A percentile compares a stretch with the other conserved stretches of the same genome.
Evolutionary conservation across 306 rosid genomes (phyloP).

Genomic region (Aeschynomene evenia): DNA sequence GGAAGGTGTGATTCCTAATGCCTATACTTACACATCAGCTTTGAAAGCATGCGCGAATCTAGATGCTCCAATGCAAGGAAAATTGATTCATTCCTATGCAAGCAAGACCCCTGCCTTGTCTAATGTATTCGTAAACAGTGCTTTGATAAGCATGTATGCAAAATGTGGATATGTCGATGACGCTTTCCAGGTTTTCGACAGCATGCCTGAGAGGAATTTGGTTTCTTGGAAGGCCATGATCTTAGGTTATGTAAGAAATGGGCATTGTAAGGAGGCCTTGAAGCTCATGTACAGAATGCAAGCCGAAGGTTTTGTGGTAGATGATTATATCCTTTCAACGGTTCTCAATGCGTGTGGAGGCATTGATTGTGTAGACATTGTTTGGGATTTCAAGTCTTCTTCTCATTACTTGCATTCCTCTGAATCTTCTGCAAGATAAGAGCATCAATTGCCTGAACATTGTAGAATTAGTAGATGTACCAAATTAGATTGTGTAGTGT

Average conservation of each 20-base stretch:
- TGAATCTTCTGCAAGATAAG: conserved; percentile 31
- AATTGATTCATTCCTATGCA: conserved; percentile 71
- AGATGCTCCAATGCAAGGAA: conserved; percentile 60
- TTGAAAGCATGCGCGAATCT: conserved; percentile 79
- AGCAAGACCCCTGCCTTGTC: conserved; percentile 65
- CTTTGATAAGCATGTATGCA: conserved; percentile 79
- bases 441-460: background rate
- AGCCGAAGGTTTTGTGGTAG: conserved; percentile 76
- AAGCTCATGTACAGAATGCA: conserved; percentile 79
- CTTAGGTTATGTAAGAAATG: conserved; percentile 80
- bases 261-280: conserved; percentile 73
- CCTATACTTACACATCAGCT: conserved; percentile 77
- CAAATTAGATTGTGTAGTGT: conserved; percentile 24
- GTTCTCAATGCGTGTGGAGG: conserved; percentile 74
- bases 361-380: conserved; percentile 49
- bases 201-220: conserved; percentile 75
- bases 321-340: conserved; percentile 59
- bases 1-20: conserved; percentile 83
- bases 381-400: conserved; percentile 39
- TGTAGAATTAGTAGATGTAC: conserved; percentile 7
- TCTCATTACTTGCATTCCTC: conserved; percentile 43
- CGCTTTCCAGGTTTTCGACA: conserved; percentile 74
- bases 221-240: conserved; percentile 94
- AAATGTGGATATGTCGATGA: conserved; percentile 76
- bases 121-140: conserved; percentile 81